Conservation (phyloP, 192 early-diverging fungal species). For the Piromyces sp. region DNA sequence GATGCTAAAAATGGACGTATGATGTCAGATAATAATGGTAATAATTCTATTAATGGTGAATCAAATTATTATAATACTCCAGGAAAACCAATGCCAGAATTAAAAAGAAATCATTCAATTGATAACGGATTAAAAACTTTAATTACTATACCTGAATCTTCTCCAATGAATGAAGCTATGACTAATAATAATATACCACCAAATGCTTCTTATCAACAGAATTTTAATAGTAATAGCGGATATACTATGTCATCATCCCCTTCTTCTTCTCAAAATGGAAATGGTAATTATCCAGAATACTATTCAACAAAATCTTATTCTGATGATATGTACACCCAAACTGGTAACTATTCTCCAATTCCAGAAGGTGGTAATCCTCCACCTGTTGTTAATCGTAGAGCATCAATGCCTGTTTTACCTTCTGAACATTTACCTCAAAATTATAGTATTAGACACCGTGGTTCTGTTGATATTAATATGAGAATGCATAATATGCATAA, state of each 20-base stretch:
- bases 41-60: neutral
- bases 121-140: neutral
- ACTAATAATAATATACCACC: neutral
- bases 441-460: neutral
- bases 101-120: neutral
- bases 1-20: neutral
- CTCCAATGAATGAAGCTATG: neutral
- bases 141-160: neutral
- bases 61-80: neutral
- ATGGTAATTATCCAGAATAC: neutral
- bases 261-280: neutral
- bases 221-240: neutral
- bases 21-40: neutral
- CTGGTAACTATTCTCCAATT: neutral
- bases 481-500: neutral
- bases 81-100: neutral
- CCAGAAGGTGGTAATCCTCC: neutral
- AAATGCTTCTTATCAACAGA: neutral
- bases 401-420: neutral
- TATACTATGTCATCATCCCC: neutral
- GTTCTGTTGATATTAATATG: neutral
- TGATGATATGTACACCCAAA: neutral
- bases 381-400: neutral
- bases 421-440: neutral
- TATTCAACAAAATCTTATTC: neutral